These are phyloP conservation scores for Verbena officinalis DNA, from an alignment of 257 asterid species.

Conservation along the genomic window DNA sequence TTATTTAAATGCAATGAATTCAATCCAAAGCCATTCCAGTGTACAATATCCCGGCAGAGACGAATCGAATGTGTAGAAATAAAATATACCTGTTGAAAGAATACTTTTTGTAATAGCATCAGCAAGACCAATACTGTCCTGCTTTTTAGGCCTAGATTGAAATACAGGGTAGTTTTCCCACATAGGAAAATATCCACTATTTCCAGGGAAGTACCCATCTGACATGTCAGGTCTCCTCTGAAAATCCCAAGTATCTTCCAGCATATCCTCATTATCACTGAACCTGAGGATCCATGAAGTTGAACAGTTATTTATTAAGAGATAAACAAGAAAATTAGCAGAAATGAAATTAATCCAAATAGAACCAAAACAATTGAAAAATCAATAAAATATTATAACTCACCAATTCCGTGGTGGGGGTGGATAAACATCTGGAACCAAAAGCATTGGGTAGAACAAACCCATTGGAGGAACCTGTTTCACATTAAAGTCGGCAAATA, in stretches of 20 bases:
- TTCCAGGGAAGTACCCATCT: constrained; percentile 63
- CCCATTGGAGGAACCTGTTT: constrained; percentile 99
- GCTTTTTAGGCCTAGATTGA: constrained; percentile 75
- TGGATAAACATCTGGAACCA: constrained; percentile 95
- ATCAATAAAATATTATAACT: constrained; percentile 27
- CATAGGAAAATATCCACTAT: constrained; percentile 67
- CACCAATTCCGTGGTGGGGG: constrained; percentile 90
- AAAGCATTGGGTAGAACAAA: constrained; percentile 84
- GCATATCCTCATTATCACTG: constrained; percentile 91
- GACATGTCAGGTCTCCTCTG: constrained; percentile 57
- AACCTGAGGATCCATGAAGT: constrained; percentile 67
- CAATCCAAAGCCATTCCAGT: constrained; percentile 30
- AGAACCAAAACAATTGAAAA: constrained; percentile 3
- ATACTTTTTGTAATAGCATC: constrained; percentile 97
- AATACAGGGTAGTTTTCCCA: constrained; percentile 87
- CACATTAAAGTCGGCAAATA: constrained; percentile 29
- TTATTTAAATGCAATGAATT: constrained; percentile 24
- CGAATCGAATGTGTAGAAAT: background rate
- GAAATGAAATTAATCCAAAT: constrained; percentile 17
- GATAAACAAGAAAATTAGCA: constrained; percentile 22
- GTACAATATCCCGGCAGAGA: constrained; percentile 25
- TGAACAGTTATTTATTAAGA: constrained; percentile 14
- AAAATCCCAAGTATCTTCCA: constrained; percentile 81
- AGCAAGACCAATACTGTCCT: constrained; percentile 87
- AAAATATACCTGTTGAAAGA: constrained; percentile 69